Percentiles rank a stretch among this genome's conserved stretches.
phyloP scores from a whole-genome alignment of 495 filamentous ascomycete species.

The Cercophora scortea region DNA sequence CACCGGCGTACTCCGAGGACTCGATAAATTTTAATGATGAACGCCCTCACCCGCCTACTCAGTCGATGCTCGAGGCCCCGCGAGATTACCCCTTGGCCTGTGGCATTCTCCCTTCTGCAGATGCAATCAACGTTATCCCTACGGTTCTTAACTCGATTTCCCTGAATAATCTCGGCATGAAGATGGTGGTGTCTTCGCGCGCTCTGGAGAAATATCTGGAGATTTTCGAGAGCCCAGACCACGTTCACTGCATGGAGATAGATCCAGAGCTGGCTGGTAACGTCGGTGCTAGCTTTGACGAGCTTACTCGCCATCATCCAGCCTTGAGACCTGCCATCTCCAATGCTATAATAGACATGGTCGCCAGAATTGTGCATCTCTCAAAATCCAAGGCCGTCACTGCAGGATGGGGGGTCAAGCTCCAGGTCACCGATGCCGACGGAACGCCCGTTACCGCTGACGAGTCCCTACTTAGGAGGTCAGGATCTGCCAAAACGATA shows the following conservation, averaged over 20 bases:
- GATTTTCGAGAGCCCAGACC: slow-evolving; percentile 85
- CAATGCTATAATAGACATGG: slow-evolving; percentile 73
- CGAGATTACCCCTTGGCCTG: slow-evolving; percentile 46
- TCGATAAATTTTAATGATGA: slow-evolving; percentile 32
- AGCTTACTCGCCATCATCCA: slow-evolving; percentile 90
- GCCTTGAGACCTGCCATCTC: slow-evolving; percentile 70
- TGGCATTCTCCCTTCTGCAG: slow-evolving; percentile 74
- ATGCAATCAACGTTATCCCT: slow-evolving; percentile 80
- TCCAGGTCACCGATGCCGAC: slow-evolving; percentile 53
- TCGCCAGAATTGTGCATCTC: slow-evolving; percentile 64
- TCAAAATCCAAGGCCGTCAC: slow-evolving; percentile 58
- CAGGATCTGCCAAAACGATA: neutral
- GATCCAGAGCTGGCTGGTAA: slow-evolving; percentile 58
- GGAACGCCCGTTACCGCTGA: slow-evolving; percentile 47
- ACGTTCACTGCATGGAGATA: slow-evolving; percentile 71
- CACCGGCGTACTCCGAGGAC: slow-evolving; percentile 26
- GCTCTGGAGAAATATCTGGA: slow-evolving; percentile 84
- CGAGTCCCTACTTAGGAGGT: slow-evolving; percentile 19
- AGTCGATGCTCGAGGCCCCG: slow-evolving; percentile 31
- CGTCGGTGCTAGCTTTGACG: slow-evolving; percentile 82
- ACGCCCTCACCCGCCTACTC: slow-evolving; percentile 36
- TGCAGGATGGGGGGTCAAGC: slow-evolving; percentile 67
- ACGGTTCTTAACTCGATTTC: slow-evolving; percentile 89
- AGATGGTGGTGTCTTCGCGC: slow-evolving; percentile 75
- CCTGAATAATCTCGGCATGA: slow-evolving; percentile 79